These are phyloP conservation scores for Platanus orientalis DNA, from an alignment of 164 flowering plant species.

Conservation along the genomic window DNA sequence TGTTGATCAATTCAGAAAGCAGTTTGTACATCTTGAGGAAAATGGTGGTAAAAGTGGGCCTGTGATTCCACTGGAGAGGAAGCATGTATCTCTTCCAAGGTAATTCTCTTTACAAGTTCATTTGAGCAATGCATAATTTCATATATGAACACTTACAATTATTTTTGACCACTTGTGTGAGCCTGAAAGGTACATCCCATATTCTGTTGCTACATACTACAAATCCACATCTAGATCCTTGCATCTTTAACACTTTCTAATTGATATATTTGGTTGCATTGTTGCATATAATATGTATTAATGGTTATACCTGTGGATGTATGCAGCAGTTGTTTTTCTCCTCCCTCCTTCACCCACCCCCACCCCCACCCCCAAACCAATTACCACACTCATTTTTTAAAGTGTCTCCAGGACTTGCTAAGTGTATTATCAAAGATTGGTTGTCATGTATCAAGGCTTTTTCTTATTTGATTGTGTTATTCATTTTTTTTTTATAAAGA, in stretches of 20 bases:
- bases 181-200: neutral
- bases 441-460: no score
- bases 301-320: no score
- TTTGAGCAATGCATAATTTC: neutral
- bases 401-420: no score
- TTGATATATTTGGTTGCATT: neutral
- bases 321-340: no score
- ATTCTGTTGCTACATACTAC: neutral
- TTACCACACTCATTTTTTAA: no score
- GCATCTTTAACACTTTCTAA: no score
- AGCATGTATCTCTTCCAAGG: slow-evolving; percentile 89
- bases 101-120: slow-evolving; percentile 18
- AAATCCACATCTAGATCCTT: no score
- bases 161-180: no score
- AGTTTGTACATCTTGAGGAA: slow-evolving; percentile 89
- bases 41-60: slow-evolving; percentile 73
- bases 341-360: no score
- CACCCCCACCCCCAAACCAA: no score
- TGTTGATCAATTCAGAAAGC: slow-evolving; percentile 81
- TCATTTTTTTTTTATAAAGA: neutral
- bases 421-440: no score
- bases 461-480: no score
- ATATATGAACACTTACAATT: neutral
- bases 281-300: neutral
- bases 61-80: slow-evolving; percentile 71